These are phyloP conservation scores for Ophidiomyces ophidiicola DNA, from an alignment of 2,329 filamentous ascomycete genomes.

Conservation along the genomic window DNA sequence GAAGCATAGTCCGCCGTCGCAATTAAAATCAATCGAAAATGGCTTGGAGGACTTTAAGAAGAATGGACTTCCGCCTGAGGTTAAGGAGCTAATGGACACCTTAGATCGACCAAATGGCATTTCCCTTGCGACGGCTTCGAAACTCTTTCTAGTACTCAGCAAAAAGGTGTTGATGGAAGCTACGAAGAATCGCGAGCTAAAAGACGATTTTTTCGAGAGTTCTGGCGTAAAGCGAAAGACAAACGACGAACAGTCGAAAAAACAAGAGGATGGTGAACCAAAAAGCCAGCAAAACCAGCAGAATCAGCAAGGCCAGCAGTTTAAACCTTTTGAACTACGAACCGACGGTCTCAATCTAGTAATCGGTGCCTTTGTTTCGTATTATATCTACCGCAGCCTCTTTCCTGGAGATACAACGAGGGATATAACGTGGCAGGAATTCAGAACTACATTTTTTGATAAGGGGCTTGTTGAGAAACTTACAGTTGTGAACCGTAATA, in stretches of 20 bases:
- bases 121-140: conserved; percentile 47
- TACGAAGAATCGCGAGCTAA: conserved; percentile 20
- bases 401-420: conserved; percentile 53
- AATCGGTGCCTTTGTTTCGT: conserved; percentile 48
- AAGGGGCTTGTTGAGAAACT: conserved; percentile 93
- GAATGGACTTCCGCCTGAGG: conserved; percentile 57
- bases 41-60: conserved; percentile 52
- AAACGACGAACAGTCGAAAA: conserved; percentile 13
- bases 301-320: conserved; percentile 21
- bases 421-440: conserved; percentile 97
- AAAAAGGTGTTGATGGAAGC: conserved; percentile 41
- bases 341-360: conserved; percentile 45
- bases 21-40: conserved; percentile 47
- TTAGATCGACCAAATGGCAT: conserved; percentile 36
- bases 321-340: conserved; percentile 37
- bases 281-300: conserved; percentile 29
- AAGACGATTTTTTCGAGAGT: conserved; percentile 6
- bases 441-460: conserved; percentile 83
- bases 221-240: conserved; percentile 3
- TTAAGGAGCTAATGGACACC: conserved; percentile 51
- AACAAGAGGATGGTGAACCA: conserved; percentile 14
- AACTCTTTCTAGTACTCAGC: conserved; percentile 45
- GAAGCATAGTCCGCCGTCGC: conserved; percentile 48
- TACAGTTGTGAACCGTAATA: conserved; percentile 62
- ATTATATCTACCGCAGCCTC: conserved; percentile 51